Evolutionary conservation across 73 alveolate species (phyloP).

Genomic region (Stentor coeruleus): DNA sequence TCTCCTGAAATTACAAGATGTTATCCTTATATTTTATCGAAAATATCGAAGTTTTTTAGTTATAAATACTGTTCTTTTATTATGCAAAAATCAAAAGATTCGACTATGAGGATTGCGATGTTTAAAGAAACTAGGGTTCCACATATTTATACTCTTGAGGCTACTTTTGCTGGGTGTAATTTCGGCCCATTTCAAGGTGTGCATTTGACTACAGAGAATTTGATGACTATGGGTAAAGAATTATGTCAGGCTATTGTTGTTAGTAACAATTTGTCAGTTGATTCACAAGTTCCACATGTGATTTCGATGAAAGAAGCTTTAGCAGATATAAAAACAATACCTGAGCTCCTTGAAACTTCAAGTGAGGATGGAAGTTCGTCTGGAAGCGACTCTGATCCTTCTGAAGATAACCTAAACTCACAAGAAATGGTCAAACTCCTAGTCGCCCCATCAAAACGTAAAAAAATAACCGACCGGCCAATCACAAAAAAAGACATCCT

Average conservation of each 20-base stretch:
- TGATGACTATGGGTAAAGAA: conserved; percentile 67
- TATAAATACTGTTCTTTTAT: conserved; percentile 59
- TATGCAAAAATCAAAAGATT: conserved; percentile 53
- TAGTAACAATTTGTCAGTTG: background rate
- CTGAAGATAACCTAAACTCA: conserved; percentile 75
- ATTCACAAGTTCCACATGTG: background rate
- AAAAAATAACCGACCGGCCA: conserved; percentile 26
- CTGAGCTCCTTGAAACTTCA: conserved; percentile 32
- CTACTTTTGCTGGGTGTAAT: conserved; percentile 85
- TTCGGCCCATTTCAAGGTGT: conserved; percentile 73
- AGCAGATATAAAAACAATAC: background rate
- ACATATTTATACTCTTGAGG: conserved; percentile 70
- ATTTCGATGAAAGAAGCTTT: background rate
- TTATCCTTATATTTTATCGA: conserved; percentile 55
- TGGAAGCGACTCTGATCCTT: conserved; percentile 78
- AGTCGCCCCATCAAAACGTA: conserved; percentile 30
- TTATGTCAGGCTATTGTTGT: conserved; percentile 76
- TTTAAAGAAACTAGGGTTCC: conserved; percentile 65
- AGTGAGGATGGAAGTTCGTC: conserved; percentile 51
- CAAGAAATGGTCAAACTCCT: conserved; percentile 63
- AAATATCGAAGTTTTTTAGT: conserved; percentile 44
- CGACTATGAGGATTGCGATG: conserved; percentile 74
- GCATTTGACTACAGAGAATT: conserved; percentile 72
- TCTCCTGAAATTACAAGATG: conserved; percentile 33
- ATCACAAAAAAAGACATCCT: conserved; percentile 33